Percentiles rank a stretch among this genome's conserved stretches.
Conservation (phyloP, 129 eudicot genomes). For the Chrysanthemum seticuspe region DNA sequence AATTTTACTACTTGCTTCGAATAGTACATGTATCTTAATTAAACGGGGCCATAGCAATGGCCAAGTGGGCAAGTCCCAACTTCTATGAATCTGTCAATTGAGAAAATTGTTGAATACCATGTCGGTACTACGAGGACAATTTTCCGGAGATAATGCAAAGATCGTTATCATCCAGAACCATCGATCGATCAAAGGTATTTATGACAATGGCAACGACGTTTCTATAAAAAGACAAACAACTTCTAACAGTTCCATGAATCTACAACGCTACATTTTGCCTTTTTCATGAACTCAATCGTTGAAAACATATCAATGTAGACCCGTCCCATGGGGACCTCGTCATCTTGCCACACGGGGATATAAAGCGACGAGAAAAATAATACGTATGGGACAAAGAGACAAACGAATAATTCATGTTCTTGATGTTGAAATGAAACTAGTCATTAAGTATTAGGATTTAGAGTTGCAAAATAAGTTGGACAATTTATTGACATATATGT, state of each 20-base stretch:
- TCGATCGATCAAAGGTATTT: slow-evolving; percentile 26
- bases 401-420: neutral
- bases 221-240: slow-evolving; percentile 7
- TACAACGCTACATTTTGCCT: slow-evolving; percentile 13
- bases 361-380: slow-evolving; percentile 3
- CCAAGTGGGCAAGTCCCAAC: slow-evolving; percentile 36
- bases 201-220: slow-evolving; percentile 31
- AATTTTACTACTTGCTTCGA: neutral
- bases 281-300: neutral
- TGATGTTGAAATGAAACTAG: neutral
- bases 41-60: slow-evolving; percentile 19
- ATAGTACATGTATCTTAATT: neutral
- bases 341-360: slow-evolving; percentile 8
- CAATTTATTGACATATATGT: neutral
- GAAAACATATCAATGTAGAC: neutral
- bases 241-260: slow-evolving; percentile 34
- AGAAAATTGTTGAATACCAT: slow-evolving; percentile 17
- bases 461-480: neutral
- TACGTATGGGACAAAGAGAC: slow-evolving; percentile 10
- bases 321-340: slow-evolving; percentile 24
- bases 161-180: slow-evolving; percentile 24
- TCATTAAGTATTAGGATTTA: neutral
- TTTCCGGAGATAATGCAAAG: slow-evolving; percentile 22
- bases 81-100: slow-evolving; percentile 30
- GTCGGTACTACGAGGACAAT: slow-evolving; percentile 29